These are phyloP conservation scores for Verticillium longisporum DNA, from an alignment of 2,329 filamentous ascomycete species.

Conservation along the genomic window DNA sequence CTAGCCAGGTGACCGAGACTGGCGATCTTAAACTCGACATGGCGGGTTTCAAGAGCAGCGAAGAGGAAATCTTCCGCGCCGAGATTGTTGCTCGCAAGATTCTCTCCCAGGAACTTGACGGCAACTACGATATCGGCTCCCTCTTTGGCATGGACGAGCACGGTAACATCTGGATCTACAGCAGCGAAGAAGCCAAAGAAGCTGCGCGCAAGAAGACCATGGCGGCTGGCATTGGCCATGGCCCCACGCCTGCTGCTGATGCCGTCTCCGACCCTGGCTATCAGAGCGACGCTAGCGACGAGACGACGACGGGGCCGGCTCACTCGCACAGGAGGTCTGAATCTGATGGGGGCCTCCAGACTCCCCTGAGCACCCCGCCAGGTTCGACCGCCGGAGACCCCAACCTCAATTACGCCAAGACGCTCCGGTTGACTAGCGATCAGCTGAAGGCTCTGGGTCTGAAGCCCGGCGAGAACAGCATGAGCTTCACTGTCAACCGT, in stretches of 20 bases:
- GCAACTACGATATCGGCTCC: conserved; percentile 92
- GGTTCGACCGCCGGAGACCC: conserved; percentile 61
- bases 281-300: conserved; percentile 77
- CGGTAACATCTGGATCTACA: conserved; percentile 99
- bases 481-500: conserved; percentile 94
- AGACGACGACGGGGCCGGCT: conserved; percentile 38
- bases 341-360: conserved; percentile 55
- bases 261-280: conserved; percentile 90
- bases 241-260: conserved; percentile 56
- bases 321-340: conserved; percentile 57
- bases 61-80: conserved; percentile 84
- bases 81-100: conserved; percentile 93
- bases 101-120: conserved; percentile 84
- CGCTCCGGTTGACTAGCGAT: conserved; percentile 86
- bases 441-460: conserved; percentile 83
- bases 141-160: conserved; percentile 92
- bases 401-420: conserved; percentile 91
- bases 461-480: conserved; percentile 78
- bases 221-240: conserved; percentile 23
- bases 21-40: conserved; percentile 98
- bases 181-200: conserved; percentile 92
- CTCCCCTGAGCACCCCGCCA: conserved; percentile 64
- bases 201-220: conserved; percentile 66
- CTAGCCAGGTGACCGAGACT: conserved; percentile 82
- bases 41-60: conserved; percentile 91